These are phyloP conservation scores for Huntiella moniliformis DNA, from an alignment of 2,329 filamentous ascomycete genomes.

Conservation along the genomic window DNA sequence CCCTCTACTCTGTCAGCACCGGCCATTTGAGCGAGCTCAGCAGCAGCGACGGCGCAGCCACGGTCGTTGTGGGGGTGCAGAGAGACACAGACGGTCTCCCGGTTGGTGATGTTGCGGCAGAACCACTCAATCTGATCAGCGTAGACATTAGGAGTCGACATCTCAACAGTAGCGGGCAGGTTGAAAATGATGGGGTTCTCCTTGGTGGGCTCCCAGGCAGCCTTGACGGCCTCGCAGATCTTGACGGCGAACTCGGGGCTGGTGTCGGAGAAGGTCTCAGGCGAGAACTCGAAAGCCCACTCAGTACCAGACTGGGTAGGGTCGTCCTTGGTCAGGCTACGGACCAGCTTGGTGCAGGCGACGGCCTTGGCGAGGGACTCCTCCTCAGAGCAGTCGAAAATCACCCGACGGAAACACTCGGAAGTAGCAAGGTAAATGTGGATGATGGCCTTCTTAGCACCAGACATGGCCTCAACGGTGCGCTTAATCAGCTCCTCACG, in stretches of 20 bases:
- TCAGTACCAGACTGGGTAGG: slow-evolving; percentile 36
- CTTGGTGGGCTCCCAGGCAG: slow-evolving; percentile 66
- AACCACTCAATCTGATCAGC: slow-evolving; percentile 96
- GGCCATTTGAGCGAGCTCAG: slow-evolving; percentile 89
- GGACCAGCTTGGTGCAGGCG: slow-evolving; percentile 67
- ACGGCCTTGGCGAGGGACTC: slow-evolving; percentile 68
- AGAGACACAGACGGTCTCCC: slow-evolving; percentile 74
- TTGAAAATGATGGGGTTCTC: slow-evolving; percentile 89
- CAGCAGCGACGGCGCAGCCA: slow-evolving; percentile 73
- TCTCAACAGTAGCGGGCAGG: slow-evolving; percentile 85
- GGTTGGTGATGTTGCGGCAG: slow-evolving; percentile 63
- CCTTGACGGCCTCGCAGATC: slow-evolving; percentile 85
- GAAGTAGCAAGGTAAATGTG: slow-evolving; percentile 94
- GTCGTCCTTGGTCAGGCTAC: slow-evolving; percentile 74
- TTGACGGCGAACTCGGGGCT: slow-evolving; percentile 63
- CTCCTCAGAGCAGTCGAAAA: slow-evolving; percentile 74
- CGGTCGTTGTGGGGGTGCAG: slow-evolving; percentile 92
- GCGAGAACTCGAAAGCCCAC: slow-evolving; percentile 70
- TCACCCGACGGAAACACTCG: slow-evolving; percentile 81
- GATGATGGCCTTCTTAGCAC: slow-evolving; percentile 81
- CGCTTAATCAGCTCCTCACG: slow-evolving; percentile 75
- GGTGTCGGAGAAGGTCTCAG: slow-evolving; percentile 82
- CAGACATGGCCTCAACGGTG: slow-evolving; percentile 74
- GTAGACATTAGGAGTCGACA: slow-evolving; percentile 87
- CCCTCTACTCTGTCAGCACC: slow-evolving; percentile 89